Evolutionary conservation across 2,329 filamentous ascomycete species (phyloP), one percentile per base, ranked within the genome.

Genomic region (Fusarium sp.): DNA sequence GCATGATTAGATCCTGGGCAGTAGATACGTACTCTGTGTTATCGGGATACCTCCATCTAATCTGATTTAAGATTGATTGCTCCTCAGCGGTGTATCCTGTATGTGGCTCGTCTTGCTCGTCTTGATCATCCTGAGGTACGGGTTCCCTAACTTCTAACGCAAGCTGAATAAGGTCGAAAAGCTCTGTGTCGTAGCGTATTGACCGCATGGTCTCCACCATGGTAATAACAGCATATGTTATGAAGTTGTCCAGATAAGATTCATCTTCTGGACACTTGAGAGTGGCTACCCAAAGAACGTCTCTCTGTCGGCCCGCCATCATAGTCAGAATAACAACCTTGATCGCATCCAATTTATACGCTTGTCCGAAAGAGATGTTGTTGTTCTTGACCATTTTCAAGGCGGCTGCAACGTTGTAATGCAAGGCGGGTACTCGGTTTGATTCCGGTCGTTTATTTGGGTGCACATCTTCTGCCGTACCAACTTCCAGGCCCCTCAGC

Each of bases 231-330:
- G 8, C 8, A 9, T 34, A 34, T 34, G 34, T 18, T 2, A 38
- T 38, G 18, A 38, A 38, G 18, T n/a, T 2, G 34, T 11, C 18
- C 3, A 38, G 34, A 6, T 38, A 11, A 9, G 16, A n/a, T 11
- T 38, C 34, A 18, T n/a, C 16, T 4, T 38, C 5, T 6, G 16
- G 9, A 18, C n/a, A n/a, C n/a, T n/a, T n/a, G n/a, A n/a, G 16
- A 1, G 6, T 0, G 8, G 8, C 1, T 6, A 3, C 16, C 32
- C 32, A 34, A 10, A 10, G 0, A 4, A 11, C 9, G 0, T 18
- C 9, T n/a, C 1, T 11, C 9, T 38, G 3, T 11, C 34, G 9
- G 1, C 34, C 34, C 0, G 34, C 5, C 34, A 38, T 38, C 18
- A n/a, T n/a, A 3, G 34, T 38, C 18, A n/a, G 18, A 5, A 38